phyloP scores from a whole-genome alignment of 805 yeast species.

The Cyberlindnera nakhonratchasimensis region DNA sequence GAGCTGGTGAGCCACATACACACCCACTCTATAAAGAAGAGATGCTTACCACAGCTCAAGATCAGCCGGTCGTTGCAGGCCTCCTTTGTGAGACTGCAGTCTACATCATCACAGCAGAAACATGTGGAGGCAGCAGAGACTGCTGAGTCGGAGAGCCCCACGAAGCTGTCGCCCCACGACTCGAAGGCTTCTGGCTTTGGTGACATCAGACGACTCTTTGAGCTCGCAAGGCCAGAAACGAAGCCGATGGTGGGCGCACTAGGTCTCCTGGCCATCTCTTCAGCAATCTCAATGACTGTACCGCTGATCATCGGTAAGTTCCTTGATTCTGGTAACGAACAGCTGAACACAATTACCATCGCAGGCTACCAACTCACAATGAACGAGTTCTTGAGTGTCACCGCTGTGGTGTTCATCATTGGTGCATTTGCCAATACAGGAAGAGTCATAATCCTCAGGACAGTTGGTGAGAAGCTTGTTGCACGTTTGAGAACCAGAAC shows the following conservation, averaged over 20 bases:
- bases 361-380: constrained; percentile 53
- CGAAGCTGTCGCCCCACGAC: constrained; percentile 32
- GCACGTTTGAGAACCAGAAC: constrained; percentile 78
- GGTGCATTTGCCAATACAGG: constrained; percentile 83
- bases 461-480: constrained; percentile 83
- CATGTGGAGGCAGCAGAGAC: too few relatives aligned
- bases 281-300: constrained; percentile 75
- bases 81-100: too few relatives aligned
- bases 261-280: constrained; percentile 59
- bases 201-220: constrained; percentile 43
- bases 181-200: constrained; percentile 33
- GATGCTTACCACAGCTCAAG: too few relatives aligned
- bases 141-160: constrained; percentile 5
- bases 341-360: constrained; percentile 33
- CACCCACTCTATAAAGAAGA: too few relatives aligned
- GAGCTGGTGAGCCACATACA: too few relatives aligned
- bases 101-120: too few relatives aligned
- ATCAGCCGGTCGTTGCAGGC: too few relatives aligned
- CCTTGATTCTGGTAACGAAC: constrained; percentile 49
- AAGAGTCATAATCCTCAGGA: constrained; percentile 68
- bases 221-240: constrained; percentile 55
- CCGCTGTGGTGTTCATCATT: constrained; percentile 58
- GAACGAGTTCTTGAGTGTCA: constrained; percentile 56
- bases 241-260: constrained; percentile 59
- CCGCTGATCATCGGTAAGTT: constrained; percentile 86